These are phyloP conservation scores for Friedmanniomyces endolithicus DNA, from an alignment of 495 filamentous ascomycete species.

Conservation along the genomic window DNA sequence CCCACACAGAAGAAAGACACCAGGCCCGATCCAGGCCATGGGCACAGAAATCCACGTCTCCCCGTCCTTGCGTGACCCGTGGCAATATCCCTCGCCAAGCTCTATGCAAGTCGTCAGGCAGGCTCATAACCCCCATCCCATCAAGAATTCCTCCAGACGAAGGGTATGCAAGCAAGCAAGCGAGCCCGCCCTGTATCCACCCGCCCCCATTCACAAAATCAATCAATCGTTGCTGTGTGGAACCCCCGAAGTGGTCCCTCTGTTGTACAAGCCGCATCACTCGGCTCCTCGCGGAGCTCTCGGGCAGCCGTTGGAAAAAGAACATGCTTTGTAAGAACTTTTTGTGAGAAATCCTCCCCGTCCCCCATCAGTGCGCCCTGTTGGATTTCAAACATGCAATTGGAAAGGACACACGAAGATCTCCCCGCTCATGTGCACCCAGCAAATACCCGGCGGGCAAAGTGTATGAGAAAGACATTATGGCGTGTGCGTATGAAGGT, in stretches of 20 bases:
- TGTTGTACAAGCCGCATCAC: not conserved
- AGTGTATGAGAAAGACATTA: not conserved
- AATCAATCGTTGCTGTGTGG: not conserved
- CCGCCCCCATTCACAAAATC: not conserved
- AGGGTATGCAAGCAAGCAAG: too few relatives aligned
- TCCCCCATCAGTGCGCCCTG: not conserved
- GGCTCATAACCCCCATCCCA: too few relatives aligned
- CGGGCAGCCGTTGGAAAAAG: not conserved
- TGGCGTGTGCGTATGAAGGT: not conserved
- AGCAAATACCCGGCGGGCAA: not conserved
- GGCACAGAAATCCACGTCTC: too few relatives aligned
- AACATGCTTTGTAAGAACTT: not conserved
- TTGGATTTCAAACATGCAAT: constrained; percentile 1
- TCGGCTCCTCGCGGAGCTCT: not conserved
- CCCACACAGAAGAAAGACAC: not conserved
- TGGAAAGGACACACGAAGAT: too few relatives aligned
- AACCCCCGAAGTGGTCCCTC: not conserved
- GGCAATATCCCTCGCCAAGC: too few relatives aligned
- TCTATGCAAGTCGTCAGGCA: too few relatives aligned
- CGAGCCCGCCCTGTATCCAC: too few relatives aligned
- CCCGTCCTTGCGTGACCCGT: too few relatives aligned
- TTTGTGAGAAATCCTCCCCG: not conserved
- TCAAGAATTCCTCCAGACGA: too few relatives aligned
- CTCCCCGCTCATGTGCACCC: too few relatives aligned
- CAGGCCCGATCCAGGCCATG: too few relatives aligned